Evolutionary conservation across 1,284 basidiomycete genomes (phyloP).

Genomic region (Tetrapyrgos nigripes): DNA sequence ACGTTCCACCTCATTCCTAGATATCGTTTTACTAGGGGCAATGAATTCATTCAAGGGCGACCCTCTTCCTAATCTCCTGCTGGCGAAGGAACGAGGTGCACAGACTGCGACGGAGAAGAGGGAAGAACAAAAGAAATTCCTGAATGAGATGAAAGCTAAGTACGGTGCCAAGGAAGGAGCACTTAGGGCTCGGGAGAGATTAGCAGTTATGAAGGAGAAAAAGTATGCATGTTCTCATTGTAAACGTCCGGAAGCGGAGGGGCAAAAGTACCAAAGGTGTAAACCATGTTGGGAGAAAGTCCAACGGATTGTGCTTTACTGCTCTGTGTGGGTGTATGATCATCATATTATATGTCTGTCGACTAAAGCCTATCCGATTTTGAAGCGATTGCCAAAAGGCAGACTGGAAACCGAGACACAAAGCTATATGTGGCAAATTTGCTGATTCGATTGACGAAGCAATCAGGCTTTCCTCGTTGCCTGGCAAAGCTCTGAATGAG

Average conservation of each 20-base stretch:
- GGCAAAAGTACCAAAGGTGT: constrained; percentile 11
- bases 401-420: constrained; percentile 17
- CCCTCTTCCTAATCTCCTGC: neutral
- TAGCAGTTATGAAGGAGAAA: neutral
- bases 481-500: neutral
- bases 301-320: constrained; percentile 16
- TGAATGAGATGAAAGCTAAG: neutral
- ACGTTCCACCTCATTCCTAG: too few species aligned
- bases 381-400: constrained; percentile 17
- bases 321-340: constrained; percentile 14
- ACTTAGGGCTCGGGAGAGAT: neutral
- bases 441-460: neutral
- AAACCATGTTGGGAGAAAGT: constrained; percentile 11
- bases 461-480: neutral
- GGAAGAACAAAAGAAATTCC: neutral
- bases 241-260: neutral
- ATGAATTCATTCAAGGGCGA: constrained; percentile 17
- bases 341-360: neutral
- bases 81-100: neutral
- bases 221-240: constrained; percentile 5
- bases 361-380: neutral
- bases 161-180: constrained; percentile 1
- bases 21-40: constrained; percentile 12
- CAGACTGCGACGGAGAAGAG: neutral
- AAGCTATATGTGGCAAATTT: constrained; percentile 16